A percentile compares a stretch with the other conserved stretches of the same genome.
Conservation (phyloP, 2,329 filamentous ascomycete species). For the Diaporthe destruens region DNA sequence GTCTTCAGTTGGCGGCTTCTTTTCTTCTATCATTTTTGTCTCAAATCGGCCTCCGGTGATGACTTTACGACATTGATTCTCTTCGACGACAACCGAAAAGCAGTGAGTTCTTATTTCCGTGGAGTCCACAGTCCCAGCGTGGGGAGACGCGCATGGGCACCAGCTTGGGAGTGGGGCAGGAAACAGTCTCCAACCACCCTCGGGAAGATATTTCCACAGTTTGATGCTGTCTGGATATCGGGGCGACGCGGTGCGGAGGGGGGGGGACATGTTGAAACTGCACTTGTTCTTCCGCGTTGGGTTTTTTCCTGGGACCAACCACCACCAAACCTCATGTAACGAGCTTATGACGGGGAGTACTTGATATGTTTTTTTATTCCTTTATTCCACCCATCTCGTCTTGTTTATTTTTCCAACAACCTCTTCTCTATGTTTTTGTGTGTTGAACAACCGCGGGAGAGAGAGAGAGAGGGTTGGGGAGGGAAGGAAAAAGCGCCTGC, state of each 20-base stretch:
- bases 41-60: conserved; percentile 48
- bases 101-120: conserved; percentile 24
- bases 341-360: conserved; percentile 38
- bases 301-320: conserved; percentile 7
- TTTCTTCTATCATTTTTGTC: conserved; percentile 45
- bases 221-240: conserved; percentile 30
- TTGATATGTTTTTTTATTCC: conserved; percentile 4
- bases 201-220: conserved; percentile 1
- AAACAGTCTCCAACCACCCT: not conserved
- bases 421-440: conserved; percentile 6
- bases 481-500: conserved; percentile 35
- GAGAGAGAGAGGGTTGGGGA: not conserved
- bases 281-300: conserved; percentile 6
- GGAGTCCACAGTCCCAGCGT: not conserved
- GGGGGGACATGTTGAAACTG: conserved; percentile 20
- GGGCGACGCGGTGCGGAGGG: too few species aligned
- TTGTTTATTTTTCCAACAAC: not conserved
- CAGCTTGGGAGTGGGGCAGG: not conserved
- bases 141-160: not conserved
- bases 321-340: conserved; percentile 36
- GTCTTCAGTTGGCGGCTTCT: conserved; percentile 44
- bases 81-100: conserved; percentile 36
- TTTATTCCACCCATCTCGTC: too few species aligned
- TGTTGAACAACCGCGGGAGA: conserved; percentile 19
- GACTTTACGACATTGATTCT: conserved; percentile 51